These are phyloP conservation scores for Colletotrichum filicis DNA, from an alignment of 2,329 filamentous ascomycete genomes.

Conservation along the genomic window DNA sequence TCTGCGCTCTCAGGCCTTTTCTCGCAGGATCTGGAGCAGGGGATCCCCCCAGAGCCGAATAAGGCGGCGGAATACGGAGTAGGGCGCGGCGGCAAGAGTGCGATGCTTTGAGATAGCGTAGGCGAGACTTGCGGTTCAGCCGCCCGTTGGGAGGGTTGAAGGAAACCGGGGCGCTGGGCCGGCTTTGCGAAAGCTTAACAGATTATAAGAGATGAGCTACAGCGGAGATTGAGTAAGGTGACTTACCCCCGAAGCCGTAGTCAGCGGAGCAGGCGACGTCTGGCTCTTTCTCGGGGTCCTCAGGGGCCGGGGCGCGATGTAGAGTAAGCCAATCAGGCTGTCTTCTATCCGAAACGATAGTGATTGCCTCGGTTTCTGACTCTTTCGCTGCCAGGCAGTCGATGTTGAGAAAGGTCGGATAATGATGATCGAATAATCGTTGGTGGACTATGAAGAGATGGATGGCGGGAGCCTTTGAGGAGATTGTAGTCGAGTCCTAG, in stretches of 20 bases:
- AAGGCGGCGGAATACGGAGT: not conserved
- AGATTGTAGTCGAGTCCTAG: not conserved
- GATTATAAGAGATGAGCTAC: conserved; percentile 18
- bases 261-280: not conserved
- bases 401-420: not conserved
- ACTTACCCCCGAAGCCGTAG: not conserved
- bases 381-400: not conserved
- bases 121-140: not conserved
- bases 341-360: not conserved
- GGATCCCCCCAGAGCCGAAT: conserved; percentile 1
- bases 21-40: conserved; percentile 5
- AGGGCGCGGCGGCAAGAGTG: not conserved
- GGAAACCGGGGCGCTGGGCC: not conserved
- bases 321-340: not conserved
- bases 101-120: not conserved
- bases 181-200: conserved; percentile 5
- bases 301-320: not conserved
- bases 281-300: not conserved
- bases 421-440: not conserved
- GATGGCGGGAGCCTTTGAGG: not conserved
- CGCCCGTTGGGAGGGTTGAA: not conserved
- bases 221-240: not conserved
- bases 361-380: too few species aligned
- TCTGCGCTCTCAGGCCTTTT: not conserved
- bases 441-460: not conserved